phyloP scores from a whole-genome alignment of 345 rosid genomes.

The Citrus australasica region DNA sequence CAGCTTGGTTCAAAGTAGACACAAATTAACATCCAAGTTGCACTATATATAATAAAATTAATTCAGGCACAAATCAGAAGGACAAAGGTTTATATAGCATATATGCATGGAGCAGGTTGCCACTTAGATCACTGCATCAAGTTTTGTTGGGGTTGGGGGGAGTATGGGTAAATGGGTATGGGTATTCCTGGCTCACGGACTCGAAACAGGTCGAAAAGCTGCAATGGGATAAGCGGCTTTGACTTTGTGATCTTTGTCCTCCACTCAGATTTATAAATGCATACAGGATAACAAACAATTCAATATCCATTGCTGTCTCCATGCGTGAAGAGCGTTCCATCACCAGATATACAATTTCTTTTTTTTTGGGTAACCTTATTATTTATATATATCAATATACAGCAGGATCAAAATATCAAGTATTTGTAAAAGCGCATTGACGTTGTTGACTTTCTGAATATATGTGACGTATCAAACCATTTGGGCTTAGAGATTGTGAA shows the following conservation, averaged over 20 bases:
- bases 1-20: too few relatives aligned
- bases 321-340: slow-evolving; percentile 7
- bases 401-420: neutral
- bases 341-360: neutral
- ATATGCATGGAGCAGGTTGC: neutral
- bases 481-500: neutral
- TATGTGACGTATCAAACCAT: neutral
- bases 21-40: too few relatives aligned
- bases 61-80: neutral
- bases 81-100: too few relatives aligned
- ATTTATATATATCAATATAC: neutral
- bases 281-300: neutral
- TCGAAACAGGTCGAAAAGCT: slow-evolving; percentile 29
- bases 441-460: neutral
- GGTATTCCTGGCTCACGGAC: slow-evolving; percentile 25
- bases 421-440: neutral
- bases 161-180: slow-evolving; percentile 21
- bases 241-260: slow-evolving; percentile 25
- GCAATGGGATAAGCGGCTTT: slow-evolving; percentile 27
- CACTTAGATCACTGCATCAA: neutral
- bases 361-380: too few relatives aligned
- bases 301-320: neutral
- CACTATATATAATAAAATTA: too few relatives aligned
- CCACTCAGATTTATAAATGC: slow-evolving; percentile 13
- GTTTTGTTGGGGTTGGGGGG: neutral